Evolutionary conservation across 352 stramenopile genomes (phyloP), one percentile per base, ranked within the genome.

Genomic region (Phytophthora kernoviae): DNA sequence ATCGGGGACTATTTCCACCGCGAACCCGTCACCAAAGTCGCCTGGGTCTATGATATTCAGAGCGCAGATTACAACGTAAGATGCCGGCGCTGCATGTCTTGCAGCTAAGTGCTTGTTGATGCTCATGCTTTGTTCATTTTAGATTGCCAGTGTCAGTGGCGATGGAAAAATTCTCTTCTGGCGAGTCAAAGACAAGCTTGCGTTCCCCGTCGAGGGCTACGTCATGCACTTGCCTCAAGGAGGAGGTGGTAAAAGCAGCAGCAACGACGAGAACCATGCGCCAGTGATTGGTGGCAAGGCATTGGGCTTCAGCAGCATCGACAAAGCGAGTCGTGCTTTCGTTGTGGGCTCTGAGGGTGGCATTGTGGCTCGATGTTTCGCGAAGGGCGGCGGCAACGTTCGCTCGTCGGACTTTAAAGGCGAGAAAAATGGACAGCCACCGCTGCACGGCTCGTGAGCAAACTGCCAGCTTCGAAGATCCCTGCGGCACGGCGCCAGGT

Each of bases 1-100:
- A 96, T 97, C 18, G 86, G 86, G n/a, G 89, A 97, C 54, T 93
- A 94, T 55, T 95, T 92, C 57, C 89, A 96, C 58, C 78, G 87
- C 34, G 87, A 97, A 57, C 88, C 88, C 1, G 80, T 97, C 12
- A 89, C 87, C 20, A 87, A 91, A 54, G 78, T 96, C 26, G 68
- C 79, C 6, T 96, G 84, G 73, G 79, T 96, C 27, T 94, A 89
- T 44, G 82, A 94, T 43, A 68, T 85, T 27, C 77, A 79, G 54
- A 72, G 65, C n/a, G 68, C 70, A 10, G 79, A 94, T 20, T 92
- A 94, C 68, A 90, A 92, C 48, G 79, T 89, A 65, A 27, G 60
- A 43, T 17, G 22, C 8, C 8, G 3, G 9, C 12, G 15, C 9
- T 40, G 11, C 37, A 43, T 21, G 37, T 43, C 15, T 15, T 21